Percentiles rank a stretch among this genome's conserved stretches.
phyloP scores from a whole-genome alignment of 2,329 filamentous ascomycete genomes.

The Aspergillus tubingensis region DNA sequence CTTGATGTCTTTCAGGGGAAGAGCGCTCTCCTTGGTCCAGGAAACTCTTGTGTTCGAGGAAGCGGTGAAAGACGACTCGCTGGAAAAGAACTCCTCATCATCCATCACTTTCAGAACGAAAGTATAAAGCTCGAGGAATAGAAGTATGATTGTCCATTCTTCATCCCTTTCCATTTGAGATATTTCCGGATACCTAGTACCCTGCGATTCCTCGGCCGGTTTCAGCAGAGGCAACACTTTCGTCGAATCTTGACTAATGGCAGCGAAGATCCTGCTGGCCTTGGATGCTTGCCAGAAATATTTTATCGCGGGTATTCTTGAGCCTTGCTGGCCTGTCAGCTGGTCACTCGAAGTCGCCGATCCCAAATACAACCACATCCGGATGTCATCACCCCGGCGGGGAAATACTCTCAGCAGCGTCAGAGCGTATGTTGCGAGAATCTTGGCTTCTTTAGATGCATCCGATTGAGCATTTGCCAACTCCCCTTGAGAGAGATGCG shows the following conservation, averaged over 20 bases:
- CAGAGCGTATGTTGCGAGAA: slow-evolving; percentile 82
- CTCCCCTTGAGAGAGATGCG: slow-evolving; percentile 26
- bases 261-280: slow-evolving; percentile 58
- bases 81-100: slow-evolving; percentile 88
- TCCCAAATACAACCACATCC: slow-evolving; percentile 89
- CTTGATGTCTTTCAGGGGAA: slow-evolving; percentile 71
- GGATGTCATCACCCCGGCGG: slow-evolving; percentile 77
- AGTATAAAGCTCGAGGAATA: slow-evolving; percentile 92
- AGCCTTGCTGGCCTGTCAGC: slow-evolving; percentile 30
- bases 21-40: slow-evolving; percentile 63
- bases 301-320: slow-evolving; percentile 66
- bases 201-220: slow-evolving; percentile 46
- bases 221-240: slow-evolving; percentile 61
- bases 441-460: slow-evolving; percentile 63
- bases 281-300: slow-evolving; percentile 79
- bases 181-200: slow-evolving; percentile 21
- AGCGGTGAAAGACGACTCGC: slow-evolving; percentile 50
- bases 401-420: slow-evolving; percentile 86
- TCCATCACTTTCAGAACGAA: slow-evolving; percentile 92
- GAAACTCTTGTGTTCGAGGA: slow-evolving; percentile 54
- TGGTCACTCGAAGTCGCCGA: slow-evolving; percentile 53
- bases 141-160: slow-evolving; percentile 85
- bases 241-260: slow-evolving; percentile 59
- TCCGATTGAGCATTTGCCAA: slow-evolving; percentile 31
- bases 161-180: slow-evolving; percentile 52